phyloP scores from a whole-genome alignment of 1,284 basidiomycete genomes.

The Ustilago trichophora region DNA sequence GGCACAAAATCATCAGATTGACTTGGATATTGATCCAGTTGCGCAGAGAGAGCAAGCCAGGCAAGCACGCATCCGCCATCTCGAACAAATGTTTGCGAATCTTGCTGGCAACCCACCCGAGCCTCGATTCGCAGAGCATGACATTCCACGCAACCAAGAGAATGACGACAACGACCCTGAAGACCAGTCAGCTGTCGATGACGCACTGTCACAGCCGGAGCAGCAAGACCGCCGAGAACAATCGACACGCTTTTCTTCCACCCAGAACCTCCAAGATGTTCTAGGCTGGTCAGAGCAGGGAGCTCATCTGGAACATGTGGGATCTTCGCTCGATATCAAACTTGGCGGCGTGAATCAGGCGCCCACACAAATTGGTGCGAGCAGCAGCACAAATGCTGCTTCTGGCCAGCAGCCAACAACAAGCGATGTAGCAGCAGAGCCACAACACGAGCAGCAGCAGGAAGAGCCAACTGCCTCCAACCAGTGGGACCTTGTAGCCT shows the following conservation, averaged over 20 bases:
- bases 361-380: no score
- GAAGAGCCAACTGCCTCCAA: neutral
- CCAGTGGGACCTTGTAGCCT: neutral
- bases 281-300: slow-evolving; percentile 21
- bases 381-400: neutral
- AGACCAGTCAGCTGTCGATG: no score
- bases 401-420: neutral
- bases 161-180: no score
- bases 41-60: slow-evolving; percentile 23
- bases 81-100: neutral
- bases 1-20: neutral
- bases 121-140: no score
- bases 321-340: no score
- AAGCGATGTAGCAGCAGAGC: neutral
- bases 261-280: no score
- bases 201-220: no score
- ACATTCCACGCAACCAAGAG: no score
- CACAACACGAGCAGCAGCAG: neutral
- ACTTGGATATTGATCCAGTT: slow-evolving; percentile 25
- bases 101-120: no score
- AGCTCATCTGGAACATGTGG: neutral
- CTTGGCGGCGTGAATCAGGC: no score
- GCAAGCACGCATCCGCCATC: slow-evolving; percentile 16
- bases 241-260: no score
- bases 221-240: no score